Base-by-base conservation (phyloP, 2,329 filamentous ascomycete genomes). In the Ophiostoma angusticollis region DNA sequence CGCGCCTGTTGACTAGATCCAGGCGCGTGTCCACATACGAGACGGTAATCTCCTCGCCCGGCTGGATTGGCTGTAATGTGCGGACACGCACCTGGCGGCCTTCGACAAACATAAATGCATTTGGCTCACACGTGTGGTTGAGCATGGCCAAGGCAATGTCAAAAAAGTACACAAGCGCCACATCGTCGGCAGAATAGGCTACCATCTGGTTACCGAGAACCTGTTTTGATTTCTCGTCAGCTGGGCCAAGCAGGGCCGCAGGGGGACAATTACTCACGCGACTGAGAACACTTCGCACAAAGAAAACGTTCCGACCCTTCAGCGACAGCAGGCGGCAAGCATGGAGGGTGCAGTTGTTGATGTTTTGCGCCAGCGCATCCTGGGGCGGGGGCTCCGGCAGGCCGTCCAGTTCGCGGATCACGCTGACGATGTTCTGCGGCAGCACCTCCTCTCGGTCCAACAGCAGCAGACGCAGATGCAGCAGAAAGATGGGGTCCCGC, bases 91-190 rank as follows among this genome's bases (percentile, higher is more conserved):
- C 41, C 37, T 58, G 40, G 19, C 39, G 42, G 12, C 56, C 54
- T 32, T 60, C 52, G 16, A 57, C 54, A 35, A 54, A 53, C 21
- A 55, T 44, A 24, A 54, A 46, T 2, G 53, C 51, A 28, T 62
- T 62, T 9, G 57, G 55, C 1, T 53, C 48, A 39, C 59, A 62
- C 0, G 50, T 55, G 46, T 62, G 58, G 44, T 61, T 61, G 39
- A 60, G 53, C 24, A 53, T 42, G 11, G 56, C 50, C 1, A 50
- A 49, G 3, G 50, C 39, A 11, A 55, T 34, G 23, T 60, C 55
- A n/a, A 61, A 42, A 12, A 42, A 41, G 13, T 31, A 31, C 8
- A 38, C 35, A 21, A 37, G 31, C 2, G 35, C 30, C 3, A 35
- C 21, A n/a, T 25, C 35, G 11, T 42, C 40, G 1, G 40, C 40